Evolutionary conservation across 2,329 filamentous ascomycete genomes (phyloP), one percentile per base, ranked within the genome.

Genomic region (Aspergillus chevalieri): DNA sequence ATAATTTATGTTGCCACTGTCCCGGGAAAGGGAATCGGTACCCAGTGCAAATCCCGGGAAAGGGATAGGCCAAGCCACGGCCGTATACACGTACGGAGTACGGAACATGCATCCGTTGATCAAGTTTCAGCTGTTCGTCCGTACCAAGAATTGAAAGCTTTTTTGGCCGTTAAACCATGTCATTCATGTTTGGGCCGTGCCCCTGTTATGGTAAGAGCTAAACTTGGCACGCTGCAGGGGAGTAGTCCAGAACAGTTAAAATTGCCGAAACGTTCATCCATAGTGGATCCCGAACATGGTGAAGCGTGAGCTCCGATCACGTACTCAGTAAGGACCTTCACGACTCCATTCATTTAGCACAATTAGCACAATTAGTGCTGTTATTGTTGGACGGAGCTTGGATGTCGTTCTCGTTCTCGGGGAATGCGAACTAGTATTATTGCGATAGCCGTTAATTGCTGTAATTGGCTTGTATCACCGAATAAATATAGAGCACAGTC

Each of bases 191-290:
- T 15, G 30, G 44, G 44, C 43, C 50, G 46, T 38, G 42, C 44
- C 34, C 47, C 12, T 47, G 21, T 24, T 34, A 39, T 54, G 57
- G 59, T 58, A 53, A 58, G 54, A 54, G 60, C 53, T 62, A 55
- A 63, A 58, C 58, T 57, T 33, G 48, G 41, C 34, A 42, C 47
- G 48, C 38, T 50, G 47, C 44, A 52, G 30, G 19, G 47, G 14
- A 4, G 39, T 44, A 48, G 24, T 39, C 47, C 33, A 38, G 19
- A 52, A 54, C 44, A 52, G 42, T 26, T 28, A 52, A 39, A 52
- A 52, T 52, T 57, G 47, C 56, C 54, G 53, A 60, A 49, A 52
- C 44, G 49, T 54, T 53, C 49, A 43, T 53, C 52, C 53, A 51
- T 44, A 22, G 54, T 48, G 54, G 50, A 51, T 45, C 51, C 36